A percentile compares a stretch with the other conserved stretches of the same genome.
Evolutionary conservation across 2,329 filamentous ascomycete species (phyloP).

Genomic region (Talaromyces sp.): DNA sequence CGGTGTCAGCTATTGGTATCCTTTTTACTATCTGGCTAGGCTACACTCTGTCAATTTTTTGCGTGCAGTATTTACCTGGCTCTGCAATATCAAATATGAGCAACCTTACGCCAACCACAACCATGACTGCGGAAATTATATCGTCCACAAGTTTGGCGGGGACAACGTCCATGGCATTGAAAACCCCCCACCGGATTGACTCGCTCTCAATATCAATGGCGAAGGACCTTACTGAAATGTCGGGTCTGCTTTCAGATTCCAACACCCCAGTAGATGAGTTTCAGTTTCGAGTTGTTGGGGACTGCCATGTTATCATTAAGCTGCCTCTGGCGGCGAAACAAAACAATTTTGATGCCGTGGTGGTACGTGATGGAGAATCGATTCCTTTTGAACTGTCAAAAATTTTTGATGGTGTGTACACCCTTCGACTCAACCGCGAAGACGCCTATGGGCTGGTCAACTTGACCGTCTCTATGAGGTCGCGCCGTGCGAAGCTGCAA

Average conservation of each 20-base stretch:
- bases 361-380: conserved; percentile 38
- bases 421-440: conserved; percentile 45
- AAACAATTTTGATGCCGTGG: conserved; percentile 45
- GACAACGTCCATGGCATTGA: conserved; percentile 22
- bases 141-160: conserved; percentile 15
- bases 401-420: conserved; percentile 51
- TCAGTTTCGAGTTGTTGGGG: conserved; percentile 50
- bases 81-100: conserved; percentile 19
- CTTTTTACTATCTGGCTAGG: conserved; percentile 25
- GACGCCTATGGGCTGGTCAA: conserved; percentile 47
- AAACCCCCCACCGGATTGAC: conserved; percentile 15
- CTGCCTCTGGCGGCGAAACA: conserved; percentile 44
- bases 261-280: conserved; percentile 37
- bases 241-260: conserved; percentile 17
- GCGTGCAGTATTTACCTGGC: conserved; percentile 21
- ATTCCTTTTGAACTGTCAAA: conserved; percentile 44
- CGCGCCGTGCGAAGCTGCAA: conserved; percentile 30
- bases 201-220: conserved; percentile 16
- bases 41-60: conserved; percentile 22
- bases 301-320: conserved; percentile 50
- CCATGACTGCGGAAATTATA: conserved; percentile 18
- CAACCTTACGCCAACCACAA: conserved; percentile 12
- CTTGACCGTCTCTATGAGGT: conserved; percentile 40
- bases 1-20: conserved; percentile 23
- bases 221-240: conserved; percentile 21